phyloP scores from a whole-genome alignment of 2,329 filamentous ascomycete genomes.

The Fusarium sp. region DNA sequence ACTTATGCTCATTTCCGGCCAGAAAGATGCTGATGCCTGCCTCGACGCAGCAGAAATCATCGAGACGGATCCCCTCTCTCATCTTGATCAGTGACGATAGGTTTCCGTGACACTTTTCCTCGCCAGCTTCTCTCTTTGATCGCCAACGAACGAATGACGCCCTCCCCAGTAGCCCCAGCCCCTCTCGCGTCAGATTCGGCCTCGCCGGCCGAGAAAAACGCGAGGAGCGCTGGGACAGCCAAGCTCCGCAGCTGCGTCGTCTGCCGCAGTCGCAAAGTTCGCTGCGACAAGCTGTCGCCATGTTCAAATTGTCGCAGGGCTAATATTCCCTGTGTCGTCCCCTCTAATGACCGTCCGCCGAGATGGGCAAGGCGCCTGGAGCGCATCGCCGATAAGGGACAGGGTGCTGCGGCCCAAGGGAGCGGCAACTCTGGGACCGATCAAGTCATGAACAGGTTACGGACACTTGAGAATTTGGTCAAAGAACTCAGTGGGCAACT shows the following conservation, averaged over 20 bases:
- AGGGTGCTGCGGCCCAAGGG: conserved; percentile 12
- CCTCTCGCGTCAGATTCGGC: conserved; percentile 37
- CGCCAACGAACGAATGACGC: conserved; percentile 5
- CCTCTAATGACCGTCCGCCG: conserved; percentile 63
- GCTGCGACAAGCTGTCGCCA: conserved; percentile 68
- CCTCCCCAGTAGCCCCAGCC: neutral
- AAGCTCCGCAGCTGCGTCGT: conserved; percentile 63
- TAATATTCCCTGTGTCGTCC: conserved; percentile 65
- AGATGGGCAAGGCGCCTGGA: conserved; percentile 67
- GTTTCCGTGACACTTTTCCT: neutral
- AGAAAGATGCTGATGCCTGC: neutral
- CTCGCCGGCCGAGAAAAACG: conserved; percentile 43
- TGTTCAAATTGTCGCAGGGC: conserved; percentile 69
- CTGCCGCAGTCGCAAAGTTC: conserved; percentile 68
- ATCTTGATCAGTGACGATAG: fast-evolving
- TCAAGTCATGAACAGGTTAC: conserved; percentile 64
- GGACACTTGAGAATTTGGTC: conserved; percentile 64
- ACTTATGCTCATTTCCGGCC: neutral
- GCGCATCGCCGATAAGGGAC: conserved; percentile 50
- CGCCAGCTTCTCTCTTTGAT: too few relatives aligned
- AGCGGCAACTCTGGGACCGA: conserved; percentile 46
- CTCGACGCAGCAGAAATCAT: neutral
- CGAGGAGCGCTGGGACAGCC: conserved; percentile 28
- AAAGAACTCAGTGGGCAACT: conserved; percentile 63
- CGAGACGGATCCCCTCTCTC: too few relatives aligned